Base-by-base conservation (phyloP, 1,284 basidiomycete species). In the Austroboletus sp. region DNA sequence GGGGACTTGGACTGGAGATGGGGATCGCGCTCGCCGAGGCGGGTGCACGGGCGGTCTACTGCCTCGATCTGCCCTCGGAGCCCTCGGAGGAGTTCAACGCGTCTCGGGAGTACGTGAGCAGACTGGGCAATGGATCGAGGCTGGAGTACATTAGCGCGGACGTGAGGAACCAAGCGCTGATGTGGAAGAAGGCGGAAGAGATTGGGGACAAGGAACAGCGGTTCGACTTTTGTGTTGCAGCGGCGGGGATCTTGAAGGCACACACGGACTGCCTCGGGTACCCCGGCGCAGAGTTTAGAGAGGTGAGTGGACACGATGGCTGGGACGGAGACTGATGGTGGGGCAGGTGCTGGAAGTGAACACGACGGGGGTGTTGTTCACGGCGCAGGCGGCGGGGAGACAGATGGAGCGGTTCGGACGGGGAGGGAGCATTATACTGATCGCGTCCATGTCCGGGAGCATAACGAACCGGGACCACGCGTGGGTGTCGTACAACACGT, bases 391-490 rank as follows among this genome's bases (percentile, higher is more conserved):
- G 0, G 87, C 82, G 9, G 88, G 86, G 6, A 72, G 79, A 46
- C 79, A 86, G 65, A 89, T 88, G 85, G 70, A 62, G 15, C 73
- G 79, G 25, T 86, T 82, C 53, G 77, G 79, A 6, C 76, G 72
- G n/a, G 72, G 74, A 12, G 89, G 88, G 1, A 89, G 86, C 55
- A 89, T 93, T 53, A 77, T 89, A 53, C 67, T 61, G 51, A 82
- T 92, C 55, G 89, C 85, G 17, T 89, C 85, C 49, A 91, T 93
- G 86, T 87, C 84, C 37, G 90, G 88, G 13, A 81, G 80, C 43
- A 81, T 92, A 54, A 87, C 87, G 44, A 91, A 91, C 69, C 79
- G 70, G 66, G 81, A 76, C 50, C 78, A 80, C 54, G 74, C 80
- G n/a, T 89, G 83, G 82, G 75, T 81, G 37, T 79, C 84, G 15